Percentiles rank a stretch among this genome's conserved stretches.
Evolutionary conservation across 129 eudicot species (phyloP).

Genomic region (Chrysanthemum makinoi): DNA sequence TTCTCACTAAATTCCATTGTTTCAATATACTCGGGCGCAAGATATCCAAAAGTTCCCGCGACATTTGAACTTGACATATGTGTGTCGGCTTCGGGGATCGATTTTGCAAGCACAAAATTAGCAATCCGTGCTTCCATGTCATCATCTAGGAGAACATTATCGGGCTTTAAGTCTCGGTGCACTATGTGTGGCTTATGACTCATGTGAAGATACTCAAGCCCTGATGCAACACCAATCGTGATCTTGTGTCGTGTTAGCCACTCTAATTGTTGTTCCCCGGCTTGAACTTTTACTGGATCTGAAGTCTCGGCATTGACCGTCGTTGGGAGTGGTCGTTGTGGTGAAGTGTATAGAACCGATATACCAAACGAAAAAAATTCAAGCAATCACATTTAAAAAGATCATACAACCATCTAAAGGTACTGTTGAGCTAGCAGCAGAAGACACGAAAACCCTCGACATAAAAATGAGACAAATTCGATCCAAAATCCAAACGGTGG

Average conservation of each 20-base stretch:
- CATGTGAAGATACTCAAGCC: slow-evolving; percentile 21
- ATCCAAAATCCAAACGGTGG: slow-evolving; percentile 11
- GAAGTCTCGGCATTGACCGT: too few relatives aligned
- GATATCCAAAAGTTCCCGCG: slow-evolving; percentile 17
- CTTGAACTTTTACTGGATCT: background rate
- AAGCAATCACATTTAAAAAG: slow-evolving; percentile 9
- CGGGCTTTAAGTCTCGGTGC: slow-evolving; percentile 21
- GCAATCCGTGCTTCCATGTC: slow-evolving; percentile 18
- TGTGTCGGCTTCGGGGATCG: slow-evolving; percentile 10
- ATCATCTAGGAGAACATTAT: slow-evolving; percentile 17
- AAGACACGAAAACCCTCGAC: slow-evolving; percentile 10
- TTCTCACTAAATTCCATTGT: slow-evolving; percentile 11
- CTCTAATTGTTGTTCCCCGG: background rate
- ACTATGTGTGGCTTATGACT: slow-evolving; percentile 13
- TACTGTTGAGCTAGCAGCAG: slow-evolving; percentile 4
- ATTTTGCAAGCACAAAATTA: slow-evolving; percentile 11
- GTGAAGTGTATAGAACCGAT: slow-evolving; percentile 5
- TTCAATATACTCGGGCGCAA: slow-evolving; percentile 18
- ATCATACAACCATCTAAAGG: slow-evolving; percentile 8
- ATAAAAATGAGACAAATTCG: slow-evolving; percentile 8
- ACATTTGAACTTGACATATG: slow-evolving; percentile 15
- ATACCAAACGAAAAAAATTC: background rate
- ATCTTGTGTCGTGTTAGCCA: slow-evolving; percentile 12
- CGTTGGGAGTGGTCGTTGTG: slow-evolving; percentile 10
- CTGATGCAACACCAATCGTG: slow-evolving; percentile 7